phyloP scores from a whole-genome alignment of 1,284 basidiomycete genomes.

The Sporisorium sorghi region DNA sequence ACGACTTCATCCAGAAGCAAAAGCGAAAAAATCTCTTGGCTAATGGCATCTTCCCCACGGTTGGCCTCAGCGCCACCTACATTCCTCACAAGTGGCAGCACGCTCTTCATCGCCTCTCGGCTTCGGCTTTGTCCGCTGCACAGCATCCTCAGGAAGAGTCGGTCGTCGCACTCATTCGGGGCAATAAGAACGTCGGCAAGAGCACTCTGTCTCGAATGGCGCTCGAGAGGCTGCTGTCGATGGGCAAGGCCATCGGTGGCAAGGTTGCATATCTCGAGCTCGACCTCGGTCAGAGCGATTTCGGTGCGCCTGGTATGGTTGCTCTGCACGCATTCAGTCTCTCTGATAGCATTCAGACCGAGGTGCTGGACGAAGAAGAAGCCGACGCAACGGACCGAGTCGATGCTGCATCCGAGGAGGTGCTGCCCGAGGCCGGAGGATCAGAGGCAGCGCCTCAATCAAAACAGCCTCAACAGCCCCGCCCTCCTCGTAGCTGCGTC shows the following conservation, averaged over 20 bases:
- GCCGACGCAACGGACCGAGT: background rate
- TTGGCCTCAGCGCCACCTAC: slow-evolving; percentile 42
- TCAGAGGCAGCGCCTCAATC: background rate
- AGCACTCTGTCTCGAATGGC: slow-evolving; percentile 83
- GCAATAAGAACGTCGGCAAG: slow-evolving; percentile 88
- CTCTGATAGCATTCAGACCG: background rate
- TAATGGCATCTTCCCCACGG: slow-evolving; percentile 16
- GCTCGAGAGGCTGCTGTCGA: slow-evolving; percentile 78
- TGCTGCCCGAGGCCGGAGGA: background rate
- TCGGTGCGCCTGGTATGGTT: slow-evolving; percentile 86
- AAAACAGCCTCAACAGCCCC: background rate
- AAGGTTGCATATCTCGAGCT: slow-evolving; percentile 89
- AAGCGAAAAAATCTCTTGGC: slow-evolving; percentile 13
- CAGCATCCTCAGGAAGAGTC: slow-evolving; percentile 39
- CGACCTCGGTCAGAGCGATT: slow-evolving; percentile 93
- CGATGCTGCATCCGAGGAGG: background rate
- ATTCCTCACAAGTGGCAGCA: slow-evolving; percentile 42
- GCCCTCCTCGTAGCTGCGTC: slow-evolving; percentile 12
- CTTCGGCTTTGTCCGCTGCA: slow-evolving; percentile 24
- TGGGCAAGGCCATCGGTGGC: slow-evolving; percentile 70
- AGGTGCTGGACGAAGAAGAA: background rate
- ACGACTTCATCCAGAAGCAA: slow-evolving; percentile 14
- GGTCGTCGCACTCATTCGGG: slow-evolving; percentile 76
- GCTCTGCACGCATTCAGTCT: slow-evolving; percentile 77
- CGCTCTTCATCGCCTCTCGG: slow-evolving; percentile 17